phyloP scores from a whole-genome alignment of 164 flowering plant species.

The Cinnamomum chago region DNA sequence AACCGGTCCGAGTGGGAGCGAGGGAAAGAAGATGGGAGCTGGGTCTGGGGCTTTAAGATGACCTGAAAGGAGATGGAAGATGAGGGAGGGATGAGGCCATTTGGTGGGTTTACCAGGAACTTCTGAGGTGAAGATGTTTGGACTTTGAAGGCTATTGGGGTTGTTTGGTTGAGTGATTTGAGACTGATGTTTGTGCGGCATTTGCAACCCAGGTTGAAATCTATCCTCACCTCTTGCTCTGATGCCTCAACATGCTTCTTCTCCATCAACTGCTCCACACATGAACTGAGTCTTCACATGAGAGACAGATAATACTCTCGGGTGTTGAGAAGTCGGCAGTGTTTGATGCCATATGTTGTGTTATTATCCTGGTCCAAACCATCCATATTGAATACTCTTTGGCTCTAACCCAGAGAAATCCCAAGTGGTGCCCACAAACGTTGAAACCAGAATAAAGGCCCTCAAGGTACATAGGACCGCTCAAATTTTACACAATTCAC shows the following conservation, averaged over 20 bases:
- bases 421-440: no score
- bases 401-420: no score
- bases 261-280: conserved; percentile 1
- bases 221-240: conserved; percentile 51
- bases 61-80: conserved; percentile 54
- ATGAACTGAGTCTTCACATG: no score
- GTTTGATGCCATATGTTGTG: no score
- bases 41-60: conserved; percentile 64
- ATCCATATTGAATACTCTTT: no score
- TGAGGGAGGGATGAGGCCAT: conserved; percentile 50
- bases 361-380: no score
- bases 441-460: no score
- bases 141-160: conserved; percentile 60
- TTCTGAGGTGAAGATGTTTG: conserved; percentile 80
- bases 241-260: conserved; percentile 43
- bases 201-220: conserved; percentile 43
- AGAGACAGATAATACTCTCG: no score
- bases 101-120: conserved; percentile 71
- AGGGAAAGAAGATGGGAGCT: conserved; percentile 56
- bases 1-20: conserved; percentile 70
- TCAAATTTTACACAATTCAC: no score
- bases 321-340: no score
- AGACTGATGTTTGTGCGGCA: conserved; percentile 55
- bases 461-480: no score
- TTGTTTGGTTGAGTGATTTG: conserved; percentile 38